These are phyloP conservation scores for Syzygium oleosum DNA, from an alignment of 345 rosid species.

Conservation along the genomic window DNA sequence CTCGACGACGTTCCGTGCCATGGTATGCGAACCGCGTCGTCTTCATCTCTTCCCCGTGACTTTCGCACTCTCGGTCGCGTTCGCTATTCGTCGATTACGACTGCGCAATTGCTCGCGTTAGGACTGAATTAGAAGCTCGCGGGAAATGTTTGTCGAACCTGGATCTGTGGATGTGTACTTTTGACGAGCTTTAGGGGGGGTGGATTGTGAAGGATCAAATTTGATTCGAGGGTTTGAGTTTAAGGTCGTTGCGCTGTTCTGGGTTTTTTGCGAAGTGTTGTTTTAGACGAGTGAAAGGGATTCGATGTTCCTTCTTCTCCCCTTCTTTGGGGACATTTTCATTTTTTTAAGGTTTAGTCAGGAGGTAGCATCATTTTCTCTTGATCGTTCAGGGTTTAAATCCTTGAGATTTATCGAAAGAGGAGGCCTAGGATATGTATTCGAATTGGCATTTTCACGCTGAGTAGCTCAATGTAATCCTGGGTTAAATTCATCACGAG, in stretches of 20 bases:
- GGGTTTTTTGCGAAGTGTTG: background rate
- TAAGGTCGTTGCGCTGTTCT: background rate
- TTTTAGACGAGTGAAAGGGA: background rate
- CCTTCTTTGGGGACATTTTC: background rate
- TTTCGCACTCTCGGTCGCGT: background rate
- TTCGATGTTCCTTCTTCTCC: background rate
- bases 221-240: background rate
- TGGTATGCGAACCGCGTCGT: background rate
- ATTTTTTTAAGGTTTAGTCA: background rate
- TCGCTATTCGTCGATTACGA: background rate
- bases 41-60: background rate
- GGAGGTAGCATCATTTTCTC: background rate
- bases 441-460: background rate
- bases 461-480: background rate
- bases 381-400: background rate
- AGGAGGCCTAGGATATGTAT: background rate
- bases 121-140: background rate
- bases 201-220: background rate
- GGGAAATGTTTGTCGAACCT: background rate
- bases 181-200: background rate
- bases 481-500: background rate
- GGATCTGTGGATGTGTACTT: background rate
- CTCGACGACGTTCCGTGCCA: background rate
- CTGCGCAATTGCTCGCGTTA: background rate
- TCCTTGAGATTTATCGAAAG: background rate